Conservation (phyloP, 2,329 filamentous ascomycete genomes). For the Amauroascus verrucosus region DNA sequence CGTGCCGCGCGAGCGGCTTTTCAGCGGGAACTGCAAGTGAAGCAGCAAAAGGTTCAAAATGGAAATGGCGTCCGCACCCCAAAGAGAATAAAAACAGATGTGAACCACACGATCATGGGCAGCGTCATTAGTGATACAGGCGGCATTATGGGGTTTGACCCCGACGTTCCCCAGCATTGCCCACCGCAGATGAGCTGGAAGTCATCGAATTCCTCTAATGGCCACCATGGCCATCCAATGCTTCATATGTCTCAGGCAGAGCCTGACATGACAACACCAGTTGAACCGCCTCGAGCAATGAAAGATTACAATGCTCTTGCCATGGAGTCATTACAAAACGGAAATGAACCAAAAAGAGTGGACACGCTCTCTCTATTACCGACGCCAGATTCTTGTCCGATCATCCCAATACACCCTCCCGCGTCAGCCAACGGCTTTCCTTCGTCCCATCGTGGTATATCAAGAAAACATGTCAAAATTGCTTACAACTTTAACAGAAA, state of each 20-base stretch:
- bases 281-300: conserved; percentile 20
- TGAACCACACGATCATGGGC: conserved; percentile 35
- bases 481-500: conserved; percentile 49
- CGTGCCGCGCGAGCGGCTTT: conserved; percentile 41
- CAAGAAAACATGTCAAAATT: conserved; percentile 52
- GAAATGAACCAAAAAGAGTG: conserved; percentile 34
- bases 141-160: conserved; percentile 44
- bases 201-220: conserved; percentile 40
- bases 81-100: conserved; percentile 37
- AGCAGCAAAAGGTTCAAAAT: conserved; percentile 38
- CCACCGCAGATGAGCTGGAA: conserved; percentile 36
- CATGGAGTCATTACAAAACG: conserved; percentile 33
- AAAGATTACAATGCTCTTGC: conserved; percentile 40
- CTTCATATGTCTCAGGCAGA: conserved; percentile 18
- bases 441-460: conserved; percentile 49
- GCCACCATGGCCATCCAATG: conserved; percentile 25
- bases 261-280: conserved; percentile 7
- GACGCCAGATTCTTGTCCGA: conserved; percentile 44
- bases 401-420: conserved; percentile 52
- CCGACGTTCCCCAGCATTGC: conserved; percentile 33
- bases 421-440: conserved; percentile 36
- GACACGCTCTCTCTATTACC: conserved; percentile 41
- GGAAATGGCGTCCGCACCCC: conserved; percentile 39
- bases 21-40: conserved; percentile 35
- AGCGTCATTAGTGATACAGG: conserved; percentile 47